Evolutionary conservation across 208 protist genomes (phyloP).

Genomic region (Crithidia sp.): DNA sequence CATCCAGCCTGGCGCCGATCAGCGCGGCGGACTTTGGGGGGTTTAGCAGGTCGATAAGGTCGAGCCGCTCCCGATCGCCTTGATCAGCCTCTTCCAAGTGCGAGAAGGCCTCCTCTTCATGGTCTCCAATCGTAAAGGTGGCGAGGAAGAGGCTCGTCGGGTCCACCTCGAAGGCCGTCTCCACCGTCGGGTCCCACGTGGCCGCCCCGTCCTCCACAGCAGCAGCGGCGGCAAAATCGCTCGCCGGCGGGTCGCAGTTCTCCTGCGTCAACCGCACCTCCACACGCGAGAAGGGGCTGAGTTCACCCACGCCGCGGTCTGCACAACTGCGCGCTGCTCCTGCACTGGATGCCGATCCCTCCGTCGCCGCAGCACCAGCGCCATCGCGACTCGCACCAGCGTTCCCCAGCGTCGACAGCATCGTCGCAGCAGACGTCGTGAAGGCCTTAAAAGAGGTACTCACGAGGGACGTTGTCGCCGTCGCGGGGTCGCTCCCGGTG

Average conservation of each 20-base stretch:
- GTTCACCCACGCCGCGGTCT: not conserved
- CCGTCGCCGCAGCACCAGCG: not conserved
- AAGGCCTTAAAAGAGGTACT: slow-evolving; percentile 24
- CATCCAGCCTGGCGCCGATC: slow-evolving; percentile 50
- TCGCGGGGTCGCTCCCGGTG: no score
- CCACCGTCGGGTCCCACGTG: slow-evolving; percentile 1
- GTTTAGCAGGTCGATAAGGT: no score
- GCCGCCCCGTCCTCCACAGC: not conserved
- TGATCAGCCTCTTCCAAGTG: no score
- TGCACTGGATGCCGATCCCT: not conserved
- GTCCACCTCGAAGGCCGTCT: not conserved
- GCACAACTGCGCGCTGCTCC: not conserved
- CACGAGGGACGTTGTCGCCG: not conserved
- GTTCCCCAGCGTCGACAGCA: slow-evolving; percentile 15
- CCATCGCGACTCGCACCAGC: not conserved
- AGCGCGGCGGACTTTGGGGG: slow-evolving; percentile 7
- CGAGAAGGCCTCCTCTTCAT: not conserved
- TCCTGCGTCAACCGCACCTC: not conserved
- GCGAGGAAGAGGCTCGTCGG: not conserved
- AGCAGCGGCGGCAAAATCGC: not conserved
- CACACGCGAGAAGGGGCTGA: slow-evolving; percentile 2
- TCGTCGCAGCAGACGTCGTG: slow-evolving; percentile 27
- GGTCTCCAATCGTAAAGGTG: not conserved
- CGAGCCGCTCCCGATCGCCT: no score
- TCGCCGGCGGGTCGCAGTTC: not conserved